Conservation (phyloP, 176 grass and related monocot genomes). For the Carex cristatella region DNA sequence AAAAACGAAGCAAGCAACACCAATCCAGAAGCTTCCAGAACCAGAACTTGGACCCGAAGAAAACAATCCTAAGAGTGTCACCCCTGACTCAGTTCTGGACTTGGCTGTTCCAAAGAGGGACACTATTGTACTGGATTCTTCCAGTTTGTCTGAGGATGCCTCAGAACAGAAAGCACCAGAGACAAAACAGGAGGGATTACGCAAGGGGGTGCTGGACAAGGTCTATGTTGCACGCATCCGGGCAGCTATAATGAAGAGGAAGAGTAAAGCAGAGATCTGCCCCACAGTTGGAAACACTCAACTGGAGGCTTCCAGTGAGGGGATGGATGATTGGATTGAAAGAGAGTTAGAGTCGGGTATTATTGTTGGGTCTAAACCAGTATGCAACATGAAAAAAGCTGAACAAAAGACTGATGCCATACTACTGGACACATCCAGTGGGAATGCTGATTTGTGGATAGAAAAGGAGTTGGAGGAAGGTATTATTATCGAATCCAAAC, state of each 20-base stretch:
- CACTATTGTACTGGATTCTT: not conserved
- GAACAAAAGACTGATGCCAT: conserved; percentile 4
- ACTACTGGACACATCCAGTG: not conserved
- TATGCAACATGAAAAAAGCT: conserved; percentile 29
- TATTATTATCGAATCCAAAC: conserved; percentile 34
- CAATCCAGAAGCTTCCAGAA: not conserved
- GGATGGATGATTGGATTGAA: conserved; percentile 51
- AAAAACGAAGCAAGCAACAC: not conserved
- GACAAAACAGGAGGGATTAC: not conserved
- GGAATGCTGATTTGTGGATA: conserved; percentile 42
- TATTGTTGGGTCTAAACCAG: conserved; percentile 29
- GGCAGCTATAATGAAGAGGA: conserved; percentile 5
- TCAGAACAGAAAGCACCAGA: conserved; percentile 1
- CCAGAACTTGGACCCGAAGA: not conserved
- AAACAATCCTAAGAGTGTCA: not conserved
- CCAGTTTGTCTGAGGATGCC: conserved; percentile 1
- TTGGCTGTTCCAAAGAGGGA: not conserved
- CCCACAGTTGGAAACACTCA: not conserved
- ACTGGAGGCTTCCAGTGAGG: not conserved
- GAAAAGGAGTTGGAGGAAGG: conserved; percentile 52
- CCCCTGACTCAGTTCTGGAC: conserved; percentile 9
- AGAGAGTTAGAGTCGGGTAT: conserved; percentile 56
- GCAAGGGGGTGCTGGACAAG: not conserved
- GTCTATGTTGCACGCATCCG: conserved; percentile 2
- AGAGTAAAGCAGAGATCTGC: not conserved